Conservation (phyloP, 2,329 filamentous ascomycete species). For the Lachnellula suecica region DNA sequence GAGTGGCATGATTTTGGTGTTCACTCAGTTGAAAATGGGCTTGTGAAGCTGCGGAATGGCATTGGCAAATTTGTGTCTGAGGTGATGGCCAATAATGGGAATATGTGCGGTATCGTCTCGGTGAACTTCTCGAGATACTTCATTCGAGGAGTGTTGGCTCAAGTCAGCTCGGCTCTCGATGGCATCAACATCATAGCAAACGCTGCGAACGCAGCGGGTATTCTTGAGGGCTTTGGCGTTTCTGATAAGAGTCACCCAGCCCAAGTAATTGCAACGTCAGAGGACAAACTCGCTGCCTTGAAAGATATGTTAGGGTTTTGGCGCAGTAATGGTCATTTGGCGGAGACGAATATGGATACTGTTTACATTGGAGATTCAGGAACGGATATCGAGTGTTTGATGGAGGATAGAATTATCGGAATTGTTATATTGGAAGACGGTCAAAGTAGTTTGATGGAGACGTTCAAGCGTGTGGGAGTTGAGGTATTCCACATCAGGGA, state of each 20-base stretch:
- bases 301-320: slow-evolving; percentile 13
- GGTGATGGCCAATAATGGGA: neutral
- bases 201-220: slow-evolving; percentile 16
- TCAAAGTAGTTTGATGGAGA: slow-evolving; percentile 17
- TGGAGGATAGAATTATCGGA: slow-evolving; percentile 19
- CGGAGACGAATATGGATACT: neutral
- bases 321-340: neutral
- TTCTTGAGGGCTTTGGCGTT: slow-evolving; percentile 12
- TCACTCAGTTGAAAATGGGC: slow-evolving; percentile 21
- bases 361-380: slow-evolving; percentile 33
- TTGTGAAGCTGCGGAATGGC: slow-evolving; percentile 15
- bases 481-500: slow-evolving; percentile 13
- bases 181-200: slow-evolving; percentile 22
- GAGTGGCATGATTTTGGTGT: slow-evolving; percentile 4
- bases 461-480: slow-evolving; percentile 17
- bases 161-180: neutral
- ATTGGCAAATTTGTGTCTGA: neutral
- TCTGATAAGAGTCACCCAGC: neutral
- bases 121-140: slow-evolving; percentile 28
- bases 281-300: slow-evolving; percentile 26
- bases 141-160: slow-evolving; percentile 22
- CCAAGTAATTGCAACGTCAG: slow-evolving; percentile 21
- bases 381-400: slow-evolving; percentile 32
- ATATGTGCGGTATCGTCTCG: slow-evolving; percentile 25
- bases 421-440: slow-evolving; percentile 23